phyloP scores from a whole-genome alignment of 208 protist genomes.

The Leishmania martiniquensis region DNA sequence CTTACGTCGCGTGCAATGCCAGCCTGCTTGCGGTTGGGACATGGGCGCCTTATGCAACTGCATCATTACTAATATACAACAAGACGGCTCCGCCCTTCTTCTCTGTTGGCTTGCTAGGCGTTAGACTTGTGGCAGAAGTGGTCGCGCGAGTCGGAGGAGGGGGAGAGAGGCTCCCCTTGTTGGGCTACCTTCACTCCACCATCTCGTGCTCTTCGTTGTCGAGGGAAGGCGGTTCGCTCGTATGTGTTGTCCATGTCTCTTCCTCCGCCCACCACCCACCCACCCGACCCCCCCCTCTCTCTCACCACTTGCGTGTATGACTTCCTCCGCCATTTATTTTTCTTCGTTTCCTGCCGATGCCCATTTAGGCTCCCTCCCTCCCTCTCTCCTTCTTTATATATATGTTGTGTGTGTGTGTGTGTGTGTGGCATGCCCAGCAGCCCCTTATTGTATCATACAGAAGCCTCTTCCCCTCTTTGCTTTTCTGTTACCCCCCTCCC shows the following conservation, averaged over 20 bases:
- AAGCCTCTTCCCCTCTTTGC: neutral
- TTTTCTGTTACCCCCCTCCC: neutral
- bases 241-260: neutral
- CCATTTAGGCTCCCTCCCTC: neutral
- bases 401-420: neutral
- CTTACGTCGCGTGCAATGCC: neutral
- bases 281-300: neutral
- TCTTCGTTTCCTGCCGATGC: neutral
- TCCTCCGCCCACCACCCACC: neutral
- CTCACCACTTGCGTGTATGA: neutral
- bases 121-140: neutral
- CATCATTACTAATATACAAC: neutral
- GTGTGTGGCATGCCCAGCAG: neutral
- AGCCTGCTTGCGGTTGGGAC: neutral
- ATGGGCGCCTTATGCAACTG: neutral
- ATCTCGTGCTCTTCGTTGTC: neutral
- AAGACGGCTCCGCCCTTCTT: neutral
- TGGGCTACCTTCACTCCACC: neutral
- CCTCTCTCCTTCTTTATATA: neutral
- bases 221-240: too few species aligned
- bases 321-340: too few species aligned
- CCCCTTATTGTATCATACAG: neutral
- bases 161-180: neutral
- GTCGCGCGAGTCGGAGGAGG: neutral
- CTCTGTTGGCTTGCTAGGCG: neutral